Base-by-base conservation (phyloP, 192 early-diverging fungal species). In the Glomus cerebriforme region DNA sequence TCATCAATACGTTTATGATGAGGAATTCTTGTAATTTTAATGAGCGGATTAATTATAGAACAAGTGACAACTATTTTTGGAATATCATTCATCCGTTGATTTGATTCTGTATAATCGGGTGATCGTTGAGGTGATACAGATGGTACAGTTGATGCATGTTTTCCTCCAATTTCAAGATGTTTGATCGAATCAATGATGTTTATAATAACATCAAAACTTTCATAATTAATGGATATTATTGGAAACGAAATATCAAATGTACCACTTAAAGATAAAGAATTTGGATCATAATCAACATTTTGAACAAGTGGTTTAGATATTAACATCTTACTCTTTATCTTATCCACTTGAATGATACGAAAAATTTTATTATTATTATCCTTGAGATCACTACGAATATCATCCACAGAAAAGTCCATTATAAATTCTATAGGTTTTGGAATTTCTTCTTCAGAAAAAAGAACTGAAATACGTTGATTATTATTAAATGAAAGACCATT, bases 1-100 rank as follows among this genome's bases (percentile, higher is more conserved):
- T n/a, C n/a, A 29, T 1, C 43, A 9, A 0, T 60, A 8, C 7
- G 17, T 2, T 3, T 37, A 34, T n/a, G 12, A 17, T 10, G 10
- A 47, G 71, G 58, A 13, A 75, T 75, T 60, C n/a, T n/a, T 12
- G 47, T 75, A 12, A 75, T 12, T 75, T 75, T 75, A 49, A 75
- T 12, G n/a, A n/a, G 5, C 4, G 73, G 73, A 34, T 58, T 47
- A 34, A 75, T 4, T 34, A 60, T 60, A 58, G 73, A 58, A 1
- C 59, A 22, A 34, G 29, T 39, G 17, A n/a, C n/a, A 2, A 75
- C n/a, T 59, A 60, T 24, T 75, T 75, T 75, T 19, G 73, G 73
- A 35, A 75, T 75, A 62, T 35, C 32, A 3, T 24, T 26, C 9
- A 75, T 34, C n/a, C 10, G 12, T 24, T 75, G 32, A 13, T 39